These are phyloP conservation scores for Kodamaea arcana DNA, from an alignment of 1,139 yeast species.

Conservation along the genomic window DNA sequence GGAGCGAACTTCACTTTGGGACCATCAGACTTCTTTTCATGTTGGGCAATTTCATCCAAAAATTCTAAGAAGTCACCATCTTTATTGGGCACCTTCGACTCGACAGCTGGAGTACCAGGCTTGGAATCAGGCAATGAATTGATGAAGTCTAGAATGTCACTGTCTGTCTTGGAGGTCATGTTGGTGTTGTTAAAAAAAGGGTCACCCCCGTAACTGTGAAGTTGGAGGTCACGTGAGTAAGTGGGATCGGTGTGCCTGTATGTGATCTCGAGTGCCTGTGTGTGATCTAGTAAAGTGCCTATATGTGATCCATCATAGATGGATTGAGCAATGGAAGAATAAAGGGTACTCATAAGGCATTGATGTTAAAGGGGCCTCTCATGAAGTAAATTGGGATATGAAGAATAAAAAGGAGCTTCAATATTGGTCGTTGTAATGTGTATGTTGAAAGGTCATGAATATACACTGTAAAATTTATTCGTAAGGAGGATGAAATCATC, in stretches of 20 bases:
- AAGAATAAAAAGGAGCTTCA: too few relatives aligned
- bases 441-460: too few relatives aligned
- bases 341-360: too few relatives aligned
- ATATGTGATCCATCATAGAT: too few relatives aligned
- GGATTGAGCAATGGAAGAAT: too few relatives aligned
- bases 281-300: too few relatives aligned
- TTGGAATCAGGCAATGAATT: slow-evolving; percentile 79
- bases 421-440: too few relatives aligned
- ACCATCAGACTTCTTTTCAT: slow-evolving; percentile 30
- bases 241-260: not conserved
- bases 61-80: slow-evolving; percentile 81
- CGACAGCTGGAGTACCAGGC: slow-evolving; percentile 28
- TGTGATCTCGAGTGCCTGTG: too few relatives aligned
- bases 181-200: slow-evolving; percentile 1
- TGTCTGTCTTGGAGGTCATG: slow-evolving; percentile 12
- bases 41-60: slow-evolving; percentile 71
- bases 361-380: too few relatives aligned
- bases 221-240: not conserved
- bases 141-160: slow-evolving; percentile 82
- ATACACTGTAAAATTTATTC: too few relatives aligned
- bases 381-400: too few relatives aligned
- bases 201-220: not conserved
- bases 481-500: too few relatives aligned
- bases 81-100: slow-evolving; percentile 28
- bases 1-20: slow-evolving; percentile 24